Evolutionary conservation across 2,329 filamentous ascomycete genomes (phyloP), one percentile per base, ranked within the genome.

Genomic region (Verticillium isaacii): DNA sequence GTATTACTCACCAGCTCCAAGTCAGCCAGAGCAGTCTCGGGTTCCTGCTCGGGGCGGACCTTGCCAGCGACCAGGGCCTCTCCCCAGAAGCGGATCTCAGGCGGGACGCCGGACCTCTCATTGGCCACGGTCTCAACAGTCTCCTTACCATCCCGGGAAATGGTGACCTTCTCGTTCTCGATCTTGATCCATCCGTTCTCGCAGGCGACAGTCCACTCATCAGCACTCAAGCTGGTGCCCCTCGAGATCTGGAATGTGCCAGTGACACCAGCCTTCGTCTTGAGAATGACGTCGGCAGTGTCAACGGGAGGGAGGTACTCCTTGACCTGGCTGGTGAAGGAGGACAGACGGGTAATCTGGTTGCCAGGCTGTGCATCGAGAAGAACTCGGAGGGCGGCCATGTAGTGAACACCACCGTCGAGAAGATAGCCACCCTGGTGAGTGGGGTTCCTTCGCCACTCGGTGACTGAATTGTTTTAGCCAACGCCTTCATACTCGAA

Each of bases 341-440:
- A 86, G 8, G 79, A 74, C 55, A 82, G 71, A 19, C 77, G 76
- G 6, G 77, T 75, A 0, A 74, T 63, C 54, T 56, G 29, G 29
- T 56, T 32, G 23, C 79, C 77, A 5, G 54, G 29, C 54, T 34
- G 54, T 14, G 54, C 9, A 15, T 25, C 32, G 1, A 92, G 75
- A 52, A 93, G 70, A 34, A 84, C 72, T n/a, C 90, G 79, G 57
- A 88, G 80, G 0, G 76, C 86, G 11, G 90, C 90, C 7, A 87
- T 78, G 64, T 85, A 88, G 73, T 93, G 91, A 29, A 93, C 89
- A 54, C 91, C 90, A 12, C 85, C 89, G 69, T 93, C 90, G 2
- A 93, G 83, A 60, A 93, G 72, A 70, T 92, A 93, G 0, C 91
- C 90, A 60, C 90, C 91, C 74, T 92, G 89, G 70, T 91, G 84